These are phyloP conservation scores for Coelastrella sp. DNA, from an alignment of 139 green algal genomes.

Conservation along the genomic window DNA sequence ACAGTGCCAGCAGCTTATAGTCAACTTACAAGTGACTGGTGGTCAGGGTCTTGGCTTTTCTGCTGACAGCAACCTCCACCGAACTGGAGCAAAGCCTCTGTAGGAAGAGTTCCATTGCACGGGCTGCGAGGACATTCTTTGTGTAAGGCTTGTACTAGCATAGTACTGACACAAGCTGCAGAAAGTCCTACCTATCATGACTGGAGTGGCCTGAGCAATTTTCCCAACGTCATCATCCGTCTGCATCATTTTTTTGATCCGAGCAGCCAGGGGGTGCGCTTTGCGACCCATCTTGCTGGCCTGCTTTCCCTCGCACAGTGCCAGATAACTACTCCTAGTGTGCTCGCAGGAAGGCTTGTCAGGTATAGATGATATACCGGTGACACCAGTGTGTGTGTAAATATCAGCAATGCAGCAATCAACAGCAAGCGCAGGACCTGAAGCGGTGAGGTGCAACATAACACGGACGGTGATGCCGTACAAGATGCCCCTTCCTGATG, in stretches of 20 bases:
- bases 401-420: too few relatives aligned
- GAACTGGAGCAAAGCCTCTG: conserved; percentile 76
- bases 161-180: background rate
- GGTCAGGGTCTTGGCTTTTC: conserved; percentile 81
- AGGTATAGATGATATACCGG: too few relatives aligned
- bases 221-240: conserved; percentile 96
- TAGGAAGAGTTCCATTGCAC: conserved; percentile 93
- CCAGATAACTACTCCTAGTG: too few relatives aligned
- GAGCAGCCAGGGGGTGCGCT: conserved; percentile 68
- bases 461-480: too few relatives aligned
- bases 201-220: conserved; percentile 88
- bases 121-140: conserved; percentile 59
- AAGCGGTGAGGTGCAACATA: too few relatives aligned
- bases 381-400: background rate
- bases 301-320: background rate
- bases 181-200: conserved; percentile 93
- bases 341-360: too few relatives aligned
- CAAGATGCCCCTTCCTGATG: too few relatives aligned
- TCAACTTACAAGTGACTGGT: conserved; percentile 83
- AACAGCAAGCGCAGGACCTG: too few relatives aligned
- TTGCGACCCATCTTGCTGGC: conserved; percentile 58
- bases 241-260: conserved; percentile 97
- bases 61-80: conserved; percentile 63
- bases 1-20: too few relatives aligned
- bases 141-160: too few relatives aligned